Evolutionary conservation across 139 green algal genomes (phyloP).

Genomic region (Haematococcus lacustris): DNA sequence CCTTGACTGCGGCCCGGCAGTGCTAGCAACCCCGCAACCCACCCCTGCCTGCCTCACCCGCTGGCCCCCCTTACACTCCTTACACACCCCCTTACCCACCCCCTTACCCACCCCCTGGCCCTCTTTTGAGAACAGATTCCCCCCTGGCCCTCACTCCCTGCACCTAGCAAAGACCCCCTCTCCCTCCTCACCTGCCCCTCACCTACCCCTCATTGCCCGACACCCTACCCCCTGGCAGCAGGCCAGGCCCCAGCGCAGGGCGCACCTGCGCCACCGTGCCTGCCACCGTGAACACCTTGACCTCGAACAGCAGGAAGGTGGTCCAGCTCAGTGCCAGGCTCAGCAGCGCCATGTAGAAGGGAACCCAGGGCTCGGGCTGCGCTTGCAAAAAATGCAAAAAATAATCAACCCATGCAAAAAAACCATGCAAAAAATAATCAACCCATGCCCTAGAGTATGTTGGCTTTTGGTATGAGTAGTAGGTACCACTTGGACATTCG

Average conservation of each 20-base stretch:
- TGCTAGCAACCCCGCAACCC: too few relatives aligned
- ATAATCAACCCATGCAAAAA: too few relatives aligned
- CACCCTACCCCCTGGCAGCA: too few relatives aligned
- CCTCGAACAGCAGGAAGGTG: constrained; percentile 44
- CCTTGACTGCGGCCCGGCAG: too few relatives aligned
- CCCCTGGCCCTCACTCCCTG: not conserved
- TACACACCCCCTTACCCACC: too few relatives aligned
- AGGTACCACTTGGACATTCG: not conserved
- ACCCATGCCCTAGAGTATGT: not conserved
- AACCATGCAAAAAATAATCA: not conserved
- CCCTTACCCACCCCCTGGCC: not conserved
- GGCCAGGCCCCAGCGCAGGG: too few relatives aligned
- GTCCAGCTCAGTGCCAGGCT: constrained; percentile 42
- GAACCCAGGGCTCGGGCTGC: constrained; percentile 29
- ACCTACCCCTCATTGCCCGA: not conserved
- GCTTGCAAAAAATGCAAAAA: not conserved
- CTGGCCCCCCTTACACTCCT: too few relatives aligned
- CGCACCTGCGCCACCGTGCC: constrained; percentile 40
- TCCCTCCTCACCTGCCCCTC: not conserved
- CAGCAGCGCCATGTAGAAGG: constrained; percentile 8
- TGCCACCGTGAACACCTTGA: constrained; percentile 48
- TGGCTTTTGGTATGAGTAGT: not conserved
- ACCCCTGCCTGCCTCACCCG: too few relatives aligned
- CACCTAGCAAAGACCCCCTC: not conserved
- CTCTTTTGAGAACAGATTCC: not conserved